Evolutionary conservation across 352 stramenopile genomes (phyloP).

Genomic region (Phytophthora rubi): DNA sequence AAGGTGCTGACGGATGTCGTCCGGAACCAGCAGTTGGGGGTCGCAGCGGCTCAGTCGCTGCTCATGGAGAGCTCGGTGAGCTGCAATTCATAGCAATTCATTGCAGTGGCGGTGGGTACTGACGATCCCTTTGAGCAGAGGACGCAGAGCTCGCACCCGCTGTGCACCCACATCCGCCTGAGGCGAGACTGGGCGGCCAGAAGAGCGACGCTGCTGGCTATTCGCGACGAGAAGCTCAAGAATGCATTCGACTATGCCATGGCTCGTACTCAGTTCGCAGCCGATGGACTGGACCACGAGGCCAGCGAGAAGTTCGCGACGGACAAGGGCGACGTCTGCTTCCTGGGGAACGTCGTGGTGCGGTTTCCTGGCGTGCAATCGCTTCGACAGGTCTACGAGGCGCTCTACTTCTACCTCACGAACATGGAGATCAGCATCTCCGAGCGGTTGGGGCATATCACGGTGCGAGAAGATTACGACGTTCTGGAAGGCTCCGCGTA

Average conservation of each 20-base stretch:
- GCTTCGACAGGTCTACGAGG: slow-evolving; percentile 43
- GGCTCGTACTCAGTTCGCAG: slow-evolving; percentile 10
- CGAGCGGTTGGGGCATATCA: slow-evolving; percentile 31
- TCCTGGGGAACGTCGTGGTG: slow-evolving; percentile 27
- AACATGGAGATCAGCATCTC: slow-evolving; percentile 60
- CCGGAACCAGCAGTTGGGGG: slow-evolving; percentile 24
- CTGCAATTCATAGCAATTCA: neutral
- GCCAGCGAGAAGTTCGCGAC: slow-evolving; percentile 38
- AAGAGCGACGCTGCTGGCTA: slow-evolving; percentile 16
- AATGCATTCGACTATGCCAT: slow-evolving; percentile 28
- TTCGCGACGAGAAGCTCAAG: slow-evolving; percentile 31
- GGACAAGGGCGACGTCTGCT: slow-evolving; percentile 36
- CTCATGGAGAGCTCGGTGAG: slow-evolving; percentile 26
- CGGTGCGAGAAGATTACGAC: slow-evolving; percentile 33
- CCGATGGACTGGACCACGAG: slow-evolving; percentile 6
- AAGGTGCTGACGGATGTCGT: slow-evolving; percentile 8
- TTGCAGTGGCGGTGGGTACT: slow-evolving; percentile 1
- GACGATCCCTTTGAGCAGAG: slow-evolving; percentile 8
- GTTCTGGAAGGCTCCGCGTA: slow-evolving; percentile 22
- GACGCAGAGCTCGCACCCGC: slow-evolving; percentile 24
- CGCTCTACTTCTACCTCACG: slow-evolving; percentile 41
- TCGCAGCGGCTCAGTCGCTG: slow-evolving; percentile 36
- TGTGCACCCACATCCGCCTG: slow-evolving; percentile 36
- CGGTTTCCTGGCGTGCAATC: slow-evolving; percentile 40
- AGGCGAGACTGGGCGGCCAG: slow-evolving; percentile 21